Base-by-base conservation (phyloP, 2,329 filamentous ascomycete genomes). In the Ceratocystis destructans region DNA sequence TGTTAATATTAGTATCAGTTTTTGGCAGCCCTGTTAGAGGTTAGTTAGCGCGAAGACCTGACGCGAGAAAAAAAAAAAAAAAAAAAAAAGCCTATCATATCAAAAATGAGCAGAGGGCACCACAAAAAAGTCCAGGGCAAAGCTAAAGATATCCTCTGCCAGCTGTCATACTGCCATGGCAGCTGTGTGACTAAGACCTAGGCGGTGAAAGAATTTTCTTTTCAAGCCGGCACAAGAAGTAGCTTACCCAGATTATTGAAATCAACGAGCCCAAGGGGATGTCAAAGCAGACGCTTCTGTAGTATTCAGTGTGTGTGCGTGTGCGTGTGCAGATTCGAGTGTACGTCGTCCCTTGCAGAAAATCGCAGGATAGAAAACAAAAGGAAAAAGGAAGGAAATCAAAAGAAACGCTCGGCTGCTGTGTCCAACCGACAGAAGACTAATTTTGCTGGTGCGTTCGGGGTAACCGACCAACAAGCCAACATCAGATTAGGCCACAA, bases 21-120 rank as follows among this genome's bases (percentile, higher is more conserved):
- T 41, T 15, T 41, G 37, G 28, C 25, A 59, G 55, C 55, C 55
- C 55, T 33, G 17, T 15, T 15, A 31, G 17, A 33, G 3, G 7
- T 25, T 59, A 59, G 7, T 25, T 59, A 59, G 55, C 55, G 55
- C 55, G 55, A 22, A 31, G n/a, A 59, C 31, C 28, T 37, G 55
- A 59, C 55, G 55, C 55, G 55, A 59, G 20, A 20, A 57, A n/a
- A 57, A 59, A 59, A 37, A 37, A 57, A 59, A 59, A 37, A 22
- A 22, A 59, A 57, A 59, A 20, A 59, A 59, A 59, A 10, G 28
- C 55, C 53, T 17, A 57, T 57, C 6, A 33, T 57, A 57, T 20
- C 53, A 57, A 33, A 33, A 31, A 59, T 59, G 7, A 37, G 55
- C 22, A n/a, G 20, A 31, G 55, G 31, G n/a, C n/a, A 53, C 37